Conservation (phyloP, 768 basidiomycete species). For the Pisolithus microcarpus region DNA sequence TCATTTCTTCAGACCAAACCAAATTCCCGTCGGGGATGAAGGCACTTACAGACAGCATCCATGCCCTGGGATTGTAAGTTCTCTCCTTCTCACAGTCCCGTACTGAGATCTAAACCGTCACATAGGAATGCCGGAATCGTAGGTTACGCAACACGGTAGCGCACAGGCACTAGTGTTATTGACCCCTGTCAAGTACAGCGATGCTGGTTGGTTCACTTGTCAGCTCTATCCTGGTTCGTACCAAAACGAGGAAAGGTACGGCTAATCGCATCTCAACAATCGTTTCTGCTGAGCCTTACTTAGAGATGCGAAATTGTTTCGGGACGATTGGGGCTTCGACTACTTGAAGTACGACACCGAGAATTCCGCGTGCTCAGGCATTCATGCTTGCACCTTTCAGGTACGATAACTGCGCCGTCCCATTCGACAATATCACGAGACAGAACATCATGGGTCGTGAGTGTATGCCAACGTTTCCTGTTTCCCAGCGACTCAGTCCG, state of each 20-base stretch:
- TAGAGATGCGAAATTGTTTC: conserved; percentile 53
- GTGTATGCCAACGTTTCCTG: conserved; percentile 9
- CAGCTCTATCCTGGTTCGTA: conserved; percentile 58
- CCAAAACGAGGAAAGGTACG: conserved; percentile 53
- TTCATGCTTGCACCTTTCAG: conserved; percentile 19
- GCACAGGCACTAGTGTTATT: neutral
- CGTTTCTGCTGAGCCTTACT: neutral
- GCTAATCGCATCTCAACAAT: neutral
- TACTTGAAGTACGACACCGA: conserved; percentile 34
- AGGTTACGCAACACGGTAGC: conserved; percentile 12
- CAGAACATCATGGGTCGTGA: conserved; percentile 50
- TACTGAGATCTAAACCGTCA: neutral
- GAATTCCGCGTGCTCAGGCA: neutral
- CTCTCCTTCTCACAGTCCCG: neutral
- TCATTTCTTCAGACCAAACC: conserved; percentile 30
- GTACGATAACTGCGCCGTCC: conserved; percentile 58
- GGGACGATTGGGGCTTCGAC: conserved; percentile 56
- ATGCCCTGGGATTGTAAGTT: conserved; percentile 49
- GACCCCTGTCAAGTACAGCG: conserved; percentile 43
- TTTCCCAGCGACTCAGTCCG: neutral
- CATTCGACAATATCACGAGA: conserved; percentile 49
- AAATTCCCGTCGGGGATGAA: conserved; percentile 57
- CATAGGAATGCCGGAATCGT: conserved; percentile 59
- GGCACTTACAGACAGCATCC: conserved; percentile 46
- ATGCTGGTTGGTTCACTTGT: conserved; percentile 66